A percentile compares a stretch with the other conserved stretches of the same genome.
Evolutionary conservation across 768 basidiomycete species (phyloP).

Genomic region (Mycena chlorophos): DNA sequence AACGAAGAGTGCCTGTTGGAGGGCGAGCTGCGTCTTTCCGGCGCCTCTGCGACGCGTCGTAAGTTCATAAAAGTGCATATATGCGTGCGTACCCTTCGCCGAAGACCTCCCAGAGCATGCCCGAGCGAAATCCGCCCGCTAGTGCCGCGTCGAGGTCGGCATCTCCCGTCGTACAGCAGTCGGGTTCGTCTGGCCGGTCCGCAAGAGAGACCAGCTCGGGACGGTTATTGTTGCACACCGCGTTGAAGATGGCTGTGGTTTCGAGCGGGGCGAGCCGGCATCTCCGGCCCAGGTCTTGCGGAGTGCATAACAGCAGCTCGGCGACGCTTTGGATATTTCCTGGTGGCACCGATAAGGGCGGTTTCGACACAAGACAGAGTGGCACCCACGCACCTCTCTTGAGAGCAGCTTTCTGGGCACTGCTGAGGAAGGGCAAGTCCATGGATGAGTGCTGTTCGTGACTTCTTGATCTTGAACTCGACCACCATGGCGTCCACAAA

Average conservation of each 20-base stretch:
- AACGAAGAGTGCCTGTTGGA: slow-evolving; percentile 78
- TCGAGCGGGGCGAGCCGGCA: slow-evolving; percentile 54
- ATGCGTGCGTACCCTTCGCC: slow-evolving; percentile 76
- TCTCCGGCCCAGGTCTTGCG: slow-evolving; percentile 54
- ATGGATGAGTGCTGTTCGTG: background rate
- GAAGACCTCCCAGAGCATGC: slow-evolving; percentile 83
- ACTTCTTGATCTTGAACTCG: background rate
- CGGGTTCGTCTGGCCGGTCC: slow-evolving; percentile 35
- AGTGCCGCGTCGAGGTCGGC: slow-evolving; percentile 61
- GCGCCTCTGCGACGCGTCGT: slow-evolving; percentile 61
- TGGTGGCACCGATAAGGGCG: no score
- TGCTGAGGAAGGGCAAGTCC: slow-evolving; percentile 25
- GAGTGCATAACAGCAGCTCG: slow-evolving; percentile 51
- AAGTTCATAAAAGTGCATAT: slow-evolving; percentile 8
- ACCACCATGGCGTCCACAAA: slow-evolving; percentile 31
- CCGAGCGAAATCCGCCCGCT: slow-evolving; percentile 77
- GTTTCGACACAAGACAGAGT: slow-evolving; percentile 5
- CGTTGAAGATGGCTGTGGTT: slow-evolving; percentile 50
- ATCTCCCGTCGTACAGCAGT: slow-evolving; percentile 76
- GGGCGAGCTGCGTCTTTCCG: slow-evolving; percentile 90
- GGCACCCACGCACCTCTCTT: slow-evolving; percentile 34
- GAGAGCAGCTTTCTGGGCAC: slow-evolving; percentile 34
- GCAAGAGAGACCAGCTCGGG: slow-evolving; percentile 44
- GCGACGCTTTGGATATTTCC: slow-evolving; percentile 48
- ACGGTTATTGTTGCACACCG: slow-evolving; percentile 45